A percentile compares a stretch with the other conserved stretches of the same genome.
These are phyloP conservation scores for Trypanosoma platydactyli DNA, from an alignment of 208 protist species.

Conservation along the genomic window DNA sequence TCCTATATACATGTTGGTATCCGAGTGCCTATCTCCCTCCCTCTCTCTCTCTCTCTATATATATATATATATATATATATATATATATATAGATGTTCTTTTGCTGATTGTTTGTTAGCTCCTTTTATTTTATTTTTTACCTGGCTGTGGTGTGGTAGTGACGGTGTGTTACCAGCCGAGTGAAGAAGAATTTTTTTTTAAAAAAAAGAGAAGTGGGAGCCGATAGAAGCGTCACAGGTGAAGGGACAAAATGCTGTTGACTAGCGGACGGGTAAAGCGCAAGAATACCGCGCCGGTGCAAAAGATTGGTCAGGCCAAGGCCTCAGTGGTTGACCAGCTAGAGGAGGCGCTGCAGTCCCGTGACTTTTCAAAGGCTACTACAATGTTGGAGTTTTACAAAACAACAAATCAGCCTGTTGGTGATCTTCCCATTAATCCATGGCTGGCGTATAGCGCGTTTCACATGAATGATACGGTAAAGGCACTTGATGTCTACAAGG, in stretches of 20 bases:
- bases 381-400: slow-evolving; percentile 92
- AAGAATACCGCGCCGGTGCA: slow-evolving; percentile 40
- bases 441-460: slow-evolving; percentile 94
- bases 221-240: neutral
- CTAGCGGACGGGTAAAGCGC: slow-evolving; percentile 70
- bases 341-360: slow-evolving; percentile 85
- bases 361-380: slow-evolving; percentile 89
- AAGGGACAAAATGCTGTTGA: slow-evolving; percentile 49
- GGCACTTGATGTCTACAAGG: slow-evolving; percentile 90
- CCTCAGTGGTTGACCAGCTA: slow-evolving; percentile 75
- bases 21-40: neutral
- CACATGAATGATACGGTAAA: slow-evolving; percentile 94
- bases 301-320: slow-evolving; percentile 35
- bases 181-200: no score
- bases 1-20: no score
- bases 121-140: no score
- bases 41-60: neutral
- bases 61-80: no score
- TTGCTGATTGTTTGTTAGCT: no score
- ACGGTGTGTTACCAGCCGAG: no score
- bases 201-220: no score
- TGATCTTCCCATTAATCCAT: slow-evolving; percentile 81
- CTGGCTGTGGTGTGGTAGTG: no score
- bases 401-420: slow-evolving; percentile 66
- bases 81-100: no score